Evolutionary conservation across 1,139 yeast genomes (phyloP).

Genomic region (Zygosaccharomyces sapae): DNA sequence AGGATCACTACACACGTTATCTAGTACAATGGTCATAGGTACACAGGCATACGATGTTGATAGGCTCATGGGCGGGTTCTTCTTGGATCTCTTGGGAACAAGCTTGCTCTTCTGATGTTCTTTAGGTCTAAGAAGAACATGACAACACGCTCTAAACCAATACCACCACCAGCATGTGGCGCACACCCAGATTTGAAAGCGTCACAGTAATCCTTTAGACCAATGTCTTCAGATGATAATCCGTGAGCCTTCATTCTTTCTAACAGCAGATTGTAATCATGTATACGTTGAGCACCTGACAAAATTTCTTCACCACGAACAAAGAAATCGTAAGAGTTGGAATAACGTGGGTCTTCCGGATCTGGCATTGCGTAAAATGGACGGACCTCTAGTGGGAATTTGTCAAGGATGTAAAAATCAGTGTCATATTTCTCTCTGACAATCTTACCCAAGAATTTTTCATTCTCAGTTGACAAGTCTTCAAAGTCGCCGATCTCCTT

Average conservation of each 20-base stretch:
- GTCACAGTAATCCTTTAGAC: constrained; percentile 84
- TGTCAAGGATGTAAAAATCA: constrained; percentile 95
- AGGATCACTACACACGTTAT: constrained; percentile 1
- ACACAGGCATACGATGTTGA: neutral
- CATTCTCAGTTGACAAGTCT: constrained; percentile 91
- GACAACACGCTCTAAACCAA: constrained; percentile 96
- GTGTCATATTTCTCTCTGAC: constrained; percentile 93
- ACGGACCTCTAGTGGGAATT: constrained; percentile 93
- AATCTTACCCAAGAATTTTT: constrained; percentile 83
- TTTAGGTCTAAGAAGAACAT: constrained; percentile 96
- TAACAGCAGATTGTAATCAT: constrained; percentile 77
- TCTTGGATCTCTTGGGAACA: constrained; percentile 98
- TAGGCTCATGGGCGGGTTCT: constrained; percentile 71
- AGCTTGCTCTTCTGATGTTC: constrained; percentile 93
- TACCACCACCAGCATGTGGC: constrained; percentile 99
- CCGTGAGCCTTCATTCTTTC: constrained; percentile 82
- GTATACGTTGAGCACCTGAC: constrained; percentile 99
- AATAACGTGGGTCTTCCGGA: constrained; percentile 82
- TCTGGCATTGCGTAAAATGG: constrained; percentile 99
- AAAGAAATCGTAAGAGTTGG: constrained; percentile 96
- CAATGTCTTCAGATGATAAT: constrained; percentile 74
- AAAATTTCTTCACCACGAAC: constrained; percentile 99
- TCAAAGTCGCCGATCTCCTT: constrained; percentile 80
- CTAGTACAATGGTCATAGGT: neutral
- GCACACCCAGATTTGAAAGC: constrained; percentile 94